Conservation (phyloP, 2,329 filamentous ascomycete genomes). For the Neodidymelliopsis sp. region DNA sequence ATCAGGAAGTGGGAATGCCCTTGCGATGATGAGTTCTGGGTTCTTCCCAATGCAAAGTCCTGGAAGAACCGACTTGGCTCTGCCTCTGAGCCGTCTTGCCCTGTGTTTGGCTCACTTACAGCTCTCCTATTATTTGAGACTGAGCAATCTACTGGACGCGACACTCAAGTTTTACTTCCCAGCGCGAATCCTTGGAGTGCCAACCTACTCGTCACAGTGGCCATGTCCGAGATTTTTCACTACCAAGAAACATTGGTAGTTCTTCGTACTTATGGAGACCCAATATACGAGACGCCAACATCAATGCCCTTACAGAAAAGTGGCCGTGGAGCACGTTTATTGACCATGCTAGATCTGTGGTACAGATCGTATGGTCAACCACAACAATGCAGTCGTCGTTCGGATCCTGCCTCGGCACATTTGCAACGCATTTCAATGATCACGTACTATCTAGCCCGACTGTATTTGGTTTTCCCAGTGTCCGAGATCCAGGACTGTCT, state of each 20-base stretch:
- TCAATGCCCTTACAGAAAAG: too few species aligned
- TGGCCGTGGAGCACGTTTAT: not conserved
- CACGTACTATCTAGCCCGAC: not conserved
- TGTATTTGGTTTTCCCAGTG: conserved; percentile 3
- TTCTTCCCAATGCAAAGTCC: not conserved
- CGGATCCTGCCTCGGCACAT: not conserved
- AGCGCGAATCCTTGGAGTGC: conserved; percentile 8
- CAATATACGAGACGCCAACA: too few species aligned
- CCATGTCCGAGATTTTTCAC: conserved; percentile 10
- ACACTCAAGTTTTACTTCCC: not conserved
- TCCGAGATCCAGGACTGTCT: conserved; percentile 16
- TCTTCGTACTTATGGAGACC: conserved; percentile 3
- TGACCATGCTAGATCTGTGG: conserved; percentile 1
- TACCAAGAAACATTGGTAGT: conserved; percentile 8
- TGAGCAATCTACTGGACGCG: not conserved
- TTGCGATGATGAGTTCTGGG: conserved; percentile 13
- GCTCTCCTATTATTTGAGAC: not conserved
- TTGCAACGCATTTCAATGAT: conserved; percentile 3
- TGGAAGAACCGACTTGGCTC: conserved; percentile 13
- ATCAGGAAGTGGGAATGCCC: conserved; percentile 12
- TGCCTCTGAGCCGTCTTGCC: conserved; percentile 12
- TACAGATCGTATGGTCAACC: not conserved
- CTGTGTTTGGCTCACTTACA: conserved; percentile 4
- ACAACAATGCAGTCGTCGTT: not conserved
- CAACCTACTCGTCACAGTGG: conserved; percentile 6